Evolutionary conservation across 305 asterid species (phyloP).

Genomic region (Solanum hybrid): DNA sequence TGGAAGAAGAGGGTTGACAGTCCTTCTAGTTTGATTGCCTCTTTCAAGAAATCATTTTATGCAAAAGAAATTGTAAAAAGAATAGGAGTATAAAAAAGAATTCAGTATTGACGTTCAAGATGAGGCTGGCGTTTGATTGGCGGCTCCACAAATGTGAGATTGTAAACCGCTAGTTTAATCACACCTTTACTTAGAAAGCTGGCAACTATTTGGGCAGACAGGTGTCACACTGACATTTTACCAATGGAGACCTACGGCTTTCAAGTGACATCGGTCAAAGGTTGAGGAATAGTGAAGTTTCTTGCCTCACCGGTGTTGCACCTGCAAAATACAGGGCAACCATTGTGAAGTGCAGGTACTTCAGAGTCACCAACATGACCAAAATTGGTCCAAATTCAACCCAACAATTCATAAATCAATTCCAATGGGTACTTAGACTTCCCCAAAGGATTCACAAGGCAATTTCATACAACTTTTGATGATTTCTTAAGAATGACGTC

Average conservation of each 20-base stretch:
- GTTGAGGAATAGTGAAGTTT: neutral
- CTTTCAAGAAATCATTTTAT: neutral
- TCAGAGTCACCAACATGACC: neutral
- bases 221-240: neutral
- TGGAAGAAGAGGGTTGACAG: neutral
- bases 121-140: neutral
- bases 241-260: too few species aligned
- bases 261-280: neutral
- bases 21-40: neutral
- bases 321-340: neutral
- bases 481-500: neutral
- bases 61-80: neutral
- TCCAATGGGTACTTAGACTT: neutral
- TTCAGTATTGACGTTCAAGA: neutral
- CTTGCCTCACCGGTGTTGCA: neutral
- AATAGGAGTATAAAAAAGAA: too few species aligned
- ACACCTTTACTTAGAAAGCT: neutral
- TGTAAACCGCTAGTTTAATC: neutral
- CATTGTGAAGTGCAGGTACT: neutral
- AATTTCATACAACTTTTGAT: neutral
- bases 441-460: neutral
- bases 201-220: neutral
- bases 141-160: neutral
- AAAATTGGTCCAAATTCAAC: neutral
- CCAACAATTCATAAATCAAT: neutral